Evolutionary conservation across 108 stramenopile species (phyloP).

Genomic region (Conticribra guillardii): DNA sequence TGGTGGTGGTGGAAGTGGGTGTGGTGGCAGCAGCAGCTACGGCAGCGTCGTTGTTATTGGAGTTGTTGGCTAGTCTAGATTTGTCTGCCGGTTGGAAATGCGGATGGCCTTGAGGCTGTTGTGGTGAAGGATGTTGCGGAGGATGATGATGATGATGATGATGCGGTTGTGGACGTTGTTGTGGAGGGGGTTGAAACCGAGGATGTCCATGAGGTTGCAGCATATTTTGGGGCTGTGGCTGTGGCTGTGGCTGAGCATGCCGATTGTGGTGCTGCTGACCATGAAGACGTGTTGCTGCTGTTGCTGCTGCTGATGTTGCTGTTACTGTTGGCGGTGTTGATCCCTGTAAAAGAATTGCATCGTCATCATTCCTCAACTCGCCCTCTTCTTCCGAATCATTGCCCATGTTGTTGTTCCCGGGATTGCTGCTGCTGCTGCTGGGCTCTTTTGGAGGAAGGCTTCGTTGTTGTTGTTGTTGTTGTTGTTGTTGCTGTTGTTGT

Average conservation of each 20-base stretch:
- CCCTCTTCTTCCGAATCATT: constrained; percentile 6
- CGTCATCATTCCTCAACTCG: not conserved
- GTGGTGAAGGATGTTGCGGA: not conserved
- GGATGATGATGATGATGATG: not conserved
- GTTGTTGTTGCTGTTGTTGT: too few relatives aligned
- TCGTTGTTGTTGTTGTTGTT: too few relatives aligned
- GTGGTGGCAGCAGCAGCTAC: too few relatives aligned
- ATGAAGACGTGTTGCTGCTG: too few relatives aligned
- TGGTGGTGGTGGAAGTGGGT: not conserved
- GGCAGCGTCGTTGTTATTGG: not conserved
- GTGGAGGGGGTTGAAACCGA: constrained; percentile 18
- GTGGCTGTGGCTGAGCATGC: too few relatives aligned
- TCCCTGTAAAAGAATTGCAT: not conserved
- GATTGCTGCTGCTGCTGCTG: constrained; percentile 7
- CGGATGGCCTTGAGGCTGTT: not conserved
- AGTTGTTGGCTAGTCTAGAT: not conserved
- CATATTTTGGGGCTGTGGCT: too few relatives aligned
- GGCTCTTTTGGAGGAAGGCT: too few relatives aligned
- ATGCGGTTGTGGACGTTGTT: too few relatives aligned
- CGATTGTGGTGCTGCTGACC: too few relatives aligned
- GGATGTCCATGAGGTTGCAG: constrained; percentile 5
- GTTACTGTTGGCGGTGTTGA: not conserved
- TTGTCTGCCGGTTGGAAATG: not conserved
- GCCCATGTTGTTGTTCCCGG: not conserved
- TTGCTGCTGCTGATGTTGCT: not conserved